phyloP scores from a whole-genome alignment of 2,329 filamentous ascomycete species.

The Penicillium sp. region DNA sequence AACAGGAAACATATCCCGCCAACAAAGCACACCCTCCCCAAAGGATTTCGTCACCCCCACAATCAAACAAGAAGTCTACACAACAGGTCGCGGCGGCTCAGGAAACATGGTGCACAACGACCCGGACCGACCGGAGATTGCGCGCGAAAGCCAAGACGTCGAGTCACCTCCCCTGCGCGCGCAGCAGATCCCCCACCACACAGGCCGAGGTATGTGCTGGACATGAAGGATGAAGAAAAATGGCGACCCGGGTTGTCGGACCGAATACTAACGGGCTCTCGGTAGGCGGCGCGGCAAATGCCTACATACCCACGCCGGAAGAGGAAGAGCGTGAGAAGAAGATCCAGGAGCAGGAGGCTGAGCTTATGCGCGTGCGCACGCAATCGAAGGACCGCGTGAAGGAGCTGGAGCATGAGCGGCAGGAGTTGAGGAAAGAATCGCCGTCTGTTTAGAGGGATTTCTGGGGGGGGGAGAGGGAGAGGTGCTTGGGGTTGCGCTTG shows the following conservation, averaged over 20 bases:
- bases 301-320: slow-evolving; percentile 31
- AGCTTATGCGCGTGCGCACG: slow-evolving; percentile 34
- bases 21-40: slow-evolving; percentile 51
- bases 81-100: slow-evolving; percentile 82
- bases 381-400: slow-evolving; percentile 29
- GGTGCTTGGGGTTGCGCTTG: not conserved
- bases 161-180: slow-evolving; percentile 51
- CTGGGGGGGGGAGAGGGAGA: too few species aligned
- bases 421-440: slow-evolving; percentile 18
- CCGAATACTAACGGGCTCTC: too few species aligned
- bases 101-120: slow-evolving; percentile 86
- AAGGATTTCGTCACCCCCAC: slow-evolving; percentile 76
- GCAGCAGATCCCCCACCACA: slow-evolving; percentile 42
- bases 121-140: slow-evolving; percentile 62
- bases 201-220: slow-evolving; percentile 46
- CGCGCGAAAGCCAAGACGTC: slow-evolving; percentile 80
- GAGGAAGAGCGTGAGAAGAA: slow-evolving; percentile 28
- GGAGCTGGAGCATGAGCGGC: slow-evolving; percentile 26
- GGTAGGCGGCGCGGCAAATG: slow-evolving; percentile 41
- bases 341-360: slow-evolving; percentile 36
- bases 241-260: too few species aligned
- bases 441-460: not conserved
- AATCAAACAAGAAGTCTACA: slow-evolving; percentile 79
- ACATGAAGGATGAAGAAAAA: too few species aligned
- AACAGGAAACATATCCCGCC: slow-evolving; percentile 65